Percentiles rank a stretch among this genome's conserved stretches.
Evolutionary conservation across 208 protist species (phyloP).

Genomic region (Herpetomonas tarakana): DNA sequence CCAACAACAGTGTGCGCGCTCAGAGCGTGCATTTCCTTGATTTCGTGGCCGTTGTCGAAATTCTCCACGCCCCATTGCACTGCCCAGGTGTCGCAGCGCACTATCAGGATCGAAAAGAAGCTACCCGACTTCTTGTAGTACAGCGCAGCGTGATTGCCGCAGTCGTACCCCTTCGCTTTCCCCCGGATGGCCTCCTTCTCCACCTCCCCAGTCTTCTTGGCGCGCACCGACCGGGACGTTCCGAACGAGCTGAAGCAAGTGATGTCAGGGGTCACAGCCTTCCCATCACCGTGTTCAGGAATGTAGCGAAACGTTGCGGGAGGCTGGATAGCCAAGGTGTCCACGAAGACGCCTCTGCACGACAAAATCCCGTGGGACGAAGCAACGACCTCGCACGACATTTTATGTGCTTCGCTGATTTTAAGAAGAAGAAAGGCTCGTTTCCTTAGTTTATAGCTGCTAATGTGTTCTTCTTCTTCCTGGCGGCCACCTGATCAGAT

Average conservation of each 20-base stretch:
- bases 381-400: neutral
- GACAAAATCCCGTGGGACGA: neutral
- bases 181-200: neutral
- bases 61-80: constrained; percentile 59
- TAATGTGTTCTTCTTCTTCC: neutral
- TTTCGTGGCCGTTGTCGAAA: neutral
- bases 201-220: neutral
- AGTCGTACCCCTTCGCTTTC: constrained; percentile 10
- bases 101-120: constrained; percentile 50
- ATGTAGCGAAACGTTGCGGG: neutral
- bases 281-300: neutral
- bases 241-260: neutral
- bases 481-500: neutral
- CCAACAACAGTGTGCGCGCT: constrained; percentile 1
- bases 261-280: neutral
- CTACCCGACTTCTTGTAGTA: constrained; percentile 17
- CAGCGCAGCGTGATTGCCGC: constrained; percentile 49
- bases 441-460: neutral
- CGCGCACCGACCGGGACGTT: neutral
- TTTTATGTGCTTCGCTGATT: neutral
- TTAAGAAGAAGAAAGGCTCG: neutral
- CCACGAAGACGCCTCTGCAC: neutral
- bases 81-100: constrained; percentile 83
- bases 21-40: neutral
- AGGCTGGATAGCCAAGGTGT: neutral